Percentiles rank a stretch among this genome's conserved stretches.
These are phyloP conservation scores for Aquilaria yunnanensis DNA, from an alignment of 345 rosid species.

Conservation along the genomic window DNA sequence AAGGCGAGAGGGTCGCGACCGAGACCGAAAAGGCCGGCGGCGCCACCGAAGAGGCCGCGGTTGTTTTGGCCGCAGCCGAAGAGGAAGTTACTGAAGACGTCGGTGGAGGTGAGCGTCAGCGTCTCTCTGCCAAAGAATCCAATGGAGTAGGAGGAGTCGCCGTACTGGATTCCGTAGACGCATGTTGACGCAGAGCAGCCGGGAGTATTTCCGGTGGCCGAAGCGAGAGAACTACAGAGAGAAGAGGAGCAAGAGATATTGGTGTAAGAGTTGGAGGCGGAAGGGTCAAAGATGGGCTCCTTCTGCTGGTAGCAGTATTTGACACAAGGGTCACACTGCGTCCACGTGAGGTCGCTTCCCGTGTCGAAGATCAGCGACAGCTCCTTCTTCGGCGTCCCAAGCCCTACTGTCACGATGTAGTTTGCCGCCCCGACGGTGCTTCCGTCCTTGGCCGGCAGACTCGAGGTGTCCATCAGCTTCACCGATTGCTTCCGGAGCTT, in stretches of 20 bases:
- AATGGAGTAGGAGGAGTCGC: conserved; percentile 61
- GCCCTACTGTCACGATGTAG: conserved; percentile 47
- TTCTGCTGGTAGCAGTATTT: conserved; percentile 41
- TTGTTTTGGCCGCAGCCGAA: conserved; percentile 92
- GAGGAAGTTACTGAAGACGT: conserved; percentile 31
- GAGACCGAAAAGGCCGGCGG: conserved; percentile 76
- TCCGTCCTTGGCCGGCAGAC: conserved; percentile 58
- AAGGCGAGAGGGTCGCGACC: conserved; percentile 67
- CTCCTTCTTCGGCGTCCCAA: conserved; percentile 52
- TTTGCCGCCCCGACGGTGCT: conserved; percentile 42
- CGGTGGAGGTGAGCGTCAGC: conserved; percentile 45
- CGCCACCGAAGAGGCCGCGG: conserved; percentile 61
- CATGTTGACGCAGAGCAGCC: conserved; percentile 52
- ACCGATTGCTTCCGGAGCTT: conserved; percentile 25
- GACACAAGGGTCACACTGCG: conserved; percentile 52
- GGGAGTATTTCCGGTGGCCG: conserved; percentile 51
- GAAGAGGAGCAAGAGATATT: conserved; percentile 54
- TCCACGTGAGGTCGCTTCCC: conserved; percentile 73
- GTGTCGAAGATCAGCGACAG: conserved; percentile 53
- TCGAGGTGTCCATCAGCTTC: conserved; percentile 22
- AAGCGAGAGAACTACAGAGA: conserved; percentile 34
- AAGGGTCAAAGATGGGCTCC: conserved; percentile 48
- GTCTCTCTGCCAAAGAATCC: conserved; percentile 65
- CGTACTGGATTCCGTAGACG: conserved; percentile 72
- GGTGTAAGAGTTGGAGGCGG: conserved; percentile 41